A percentile compares a stretch with the other conserved stretches of the same genome.
These are phyloP conservation scores for Rachicladosporium sp. DNA, from an alignment of 2,329 filamentous ascomycete genomes.

Conservation along the genomic window DNA sequence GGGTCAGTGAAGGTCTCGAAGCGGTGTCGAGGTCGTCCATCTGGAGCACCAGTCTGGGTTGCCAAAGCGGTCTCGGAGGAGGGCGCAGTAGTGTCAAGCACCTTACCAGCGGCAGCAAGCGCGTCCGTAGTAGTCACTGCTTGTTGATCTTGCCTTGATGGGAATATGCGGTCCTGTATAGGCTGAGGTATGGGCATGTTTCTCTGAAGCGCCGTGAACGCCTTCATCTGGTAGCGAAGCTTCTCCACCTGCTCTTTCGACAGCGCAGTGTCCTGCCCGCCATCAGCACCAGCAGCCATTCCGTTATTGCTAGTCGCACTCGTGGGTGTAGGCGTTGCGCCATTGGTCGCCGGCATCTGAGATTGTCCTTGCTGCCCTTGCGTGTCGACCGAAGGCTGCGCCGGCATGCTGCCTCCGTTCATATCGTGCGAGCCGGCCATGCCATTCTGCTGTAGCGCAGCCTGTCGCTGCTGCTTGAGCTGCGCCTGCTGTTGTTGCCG, in stretches of 20 bases:
- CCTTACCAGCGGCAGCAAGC: conserved; percentile 34
- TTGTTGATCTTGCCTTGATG: conserved; percentile 51
- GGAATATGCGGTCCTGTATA: conserved; percentile 73
- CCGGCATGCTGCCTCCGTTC: conserved; percentile 25
- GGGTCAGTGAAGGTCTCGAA: conserved; percentile 70
- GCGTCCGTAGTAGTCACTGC: conserved; percentile 26
- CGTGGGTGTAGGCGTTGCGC: background rate
- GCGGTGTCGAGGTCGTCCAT: conserved; percentile 26
- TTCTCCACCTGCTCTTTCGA: conserved; percentile 66
- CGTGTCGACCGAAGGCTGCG: conserved; percentile 21
- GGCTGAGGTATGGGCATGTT: conserved; percentile 68
- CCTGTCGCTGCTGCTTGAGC: conserved; percentile 30
- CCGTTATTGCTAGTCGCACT: no score
- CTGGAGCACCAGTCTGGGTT: conserved; percentile 26
- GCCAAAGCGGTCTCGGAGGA: conserved; percentile 26
- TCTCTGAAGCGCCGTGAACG: conserved; percentile 81
- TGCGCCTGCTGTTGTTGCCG: conserved; percentile 30
- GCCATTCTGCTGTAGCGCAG: conserved; percentile 39
- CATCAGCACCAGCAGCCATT: conserved; percentile 7
- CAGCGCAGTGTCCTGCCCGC: conserved; percentile 25
- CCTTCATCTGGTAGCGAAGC: conserved; percentile 74
- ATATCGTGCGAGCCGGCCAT: conserved; percentile 26
- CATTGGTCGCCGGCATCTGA: conserved; percentile 5
- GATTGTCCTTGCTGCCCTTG: conserved; percentile 13
- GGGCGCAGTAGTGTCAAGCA: conserved; percentile 38